Evolutionary conservation across 2,329 filamentous ascomycete species (phyloP), one percentile per base, ranked within the genome.

Genomic region (Alternaria sp.): DNA sequence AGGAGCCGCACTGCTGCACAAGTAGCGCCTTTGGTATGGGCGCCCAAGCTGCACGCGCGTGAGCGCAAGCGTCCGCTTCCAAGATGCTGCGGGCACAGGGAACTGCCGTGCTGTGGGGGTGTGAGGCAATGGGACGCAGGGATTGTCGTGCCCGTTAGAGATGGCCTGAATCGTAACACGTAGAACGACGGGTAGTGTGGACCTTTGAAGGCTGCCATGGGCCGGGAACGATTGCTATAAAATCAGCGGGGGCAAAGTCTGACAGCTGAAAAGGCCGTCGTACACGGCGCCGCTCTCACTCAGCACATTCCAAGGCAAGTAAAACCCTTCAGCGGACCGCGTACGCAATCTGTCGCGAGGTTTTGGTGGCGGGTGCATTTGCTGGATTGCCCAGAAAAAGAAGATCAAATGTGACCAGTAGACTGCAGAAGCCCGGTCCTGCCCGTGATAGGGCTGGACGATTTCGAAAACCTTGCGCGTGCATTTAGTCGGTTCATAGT

Each of bases 31-130:
- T 62, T 62, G 46, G 65, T 63, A 51, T 60, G 57, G 39, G 39
- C 53, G 57, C 57, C 52, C 52, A 59, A 60, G 53, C 46, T 56
- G 61, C 61, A 70, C 67, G 67, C 66, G 67, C 62, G 60, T 62
- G 64, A 66, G 66, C 62, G 60, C 62, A 65, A 67, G 66, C 64
- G 61, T 63, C 64, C 61, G 65, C 64, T 62, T 61, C 57, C 59
- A 55, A 64, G 65, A 69, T 70, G 68, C 69, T 69, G 71, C 64
- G 66, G 68, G 66, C 67, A 64, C 64, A 75, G 74, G 75, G 70
- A 74, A 75, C 72, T 75, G 74, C 75, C 74, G 75, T 76, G 71
- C 64, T 73, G 71, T 74, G 71, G 72, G 73, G 74, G 74, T 69
- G 65, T 67, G 61, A 65, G 61, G 53, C 60, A 61, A 62, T 67